These are phyloP conservation scores for Diospyros lotus DNA, from an alignment of 148 eudicot genomes.

Conservation along the genomic window DNA sequence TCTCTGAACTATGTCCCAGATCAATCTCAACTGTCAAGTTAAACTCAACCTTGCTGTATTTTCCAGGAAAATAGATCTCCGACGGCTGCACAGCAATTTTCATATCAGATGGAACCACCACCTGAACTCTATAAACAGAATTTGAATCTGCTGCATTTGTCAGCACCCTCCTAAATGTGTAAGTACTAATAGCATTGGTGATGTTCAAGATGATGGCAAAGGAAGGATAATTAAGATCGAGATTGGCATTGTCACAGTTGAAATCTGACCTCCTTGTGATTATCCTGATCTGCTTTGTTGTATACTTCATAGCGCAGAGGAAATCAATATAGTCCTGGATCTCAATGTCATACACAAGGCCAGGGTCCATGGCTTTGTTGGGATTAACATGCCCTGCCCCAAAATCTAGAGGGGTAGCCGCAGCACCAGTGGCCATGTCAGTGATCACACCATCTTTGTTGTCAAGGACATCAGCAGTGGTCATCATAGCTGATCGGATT, in stretches of 20 bases:
- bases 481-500: constrained; percentile 24
- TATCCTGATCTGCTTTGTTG: background rate
- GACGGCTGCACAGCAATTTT: constrained; percentile 14
- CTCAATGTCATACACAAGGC: constrained; percentile 17
- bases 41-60: constrained; percentile 12
- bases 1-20: background rate
- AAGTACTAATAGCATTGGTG: background rate
- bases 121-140: background rate
- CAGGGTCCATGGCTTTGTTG: constrained; percentile 25
- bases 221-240: constrained; percentile 20
- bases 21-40: constrained; percentile 7
- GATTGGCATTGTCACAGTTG: constrained; percentile 3
- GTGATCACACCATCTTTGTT: constrained; percentile 4
- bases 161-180: constrained; percentile 16
- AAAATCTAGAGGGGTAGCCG: constrained; percentile 17
- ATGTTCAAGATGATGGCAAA: constrained; percentile 12
- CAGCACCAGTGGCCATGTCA: constrained; percentile 2
- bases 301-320: constrained; percentile 19
- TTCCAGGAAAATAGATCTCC: constrained; percentile 4
- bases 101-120: constrained; percentile 9
- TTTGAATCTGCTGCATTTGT: constrained; percentile 10
- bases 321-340: constrained; percentile 14
- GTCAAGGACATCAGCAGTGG: constrained; percentile 16
- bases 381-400: constrained; percentile 24
- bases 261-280: constrained; percentile 2